Conservation (phyloP, 495 filamentous ascomycete species). For the Annulohypoxylon nitens region DNA sequence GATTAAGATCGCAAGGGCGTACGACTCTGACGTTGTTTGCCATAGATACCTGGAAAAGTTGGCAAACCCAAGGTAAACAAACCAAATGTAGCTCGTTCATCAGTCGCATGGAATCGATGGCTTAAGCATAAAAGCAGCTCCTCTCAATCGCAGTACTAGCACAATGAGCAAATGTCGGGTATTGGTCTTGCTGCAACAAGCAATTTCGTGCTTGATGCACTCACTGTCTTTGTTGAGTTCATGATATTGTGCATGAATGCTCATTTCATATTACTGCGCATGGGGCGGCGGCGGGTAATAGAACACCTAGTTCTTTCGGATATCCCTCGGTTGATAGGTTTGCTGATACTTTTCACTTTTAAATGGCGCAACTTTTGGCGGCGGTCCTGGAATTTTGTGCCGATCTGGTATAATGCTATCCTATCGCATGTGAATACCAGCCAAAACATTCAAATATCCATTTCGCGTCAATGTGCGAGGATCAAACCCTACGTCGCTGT, state of each 20-base stretch:
- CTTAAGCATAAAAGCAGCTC: neutral
- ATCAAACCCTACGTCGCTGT: slow-evolving; percentile 49
- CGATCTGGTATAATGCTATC: slow-evolving; percentile 4
- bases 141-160: neutral
- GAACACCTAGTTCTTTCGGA: neutral
- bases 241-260: neutral
- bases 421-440: slow-evolving; percentile 38
- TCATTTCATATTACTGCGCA: neutral
- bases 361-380: neutral
- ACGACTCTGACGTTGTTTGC: neutral
- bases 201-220: neutral
- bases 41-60: neutral
- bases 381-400: neutral
- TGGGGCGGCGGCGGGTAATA: neutral
- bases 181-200: no score
- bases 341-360: neutral
- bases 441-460: slow-evolving; percentile 52
- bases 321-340: neutral
- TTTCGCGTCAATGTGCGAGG: slow-evolving; percentile 45
- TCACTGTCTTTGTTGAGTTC: neutral
- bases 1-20: neutral
- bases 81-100: neutral
- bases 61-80: neutral
- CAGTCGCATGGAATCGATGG: neutral
- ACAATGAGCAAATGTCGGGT: neutral